Evolutionary conservation across 768 basidiomycete species (phyloP), one percentile per base, ranked within the genome.

Genomic region (Lentinula detonsa): DNA sequence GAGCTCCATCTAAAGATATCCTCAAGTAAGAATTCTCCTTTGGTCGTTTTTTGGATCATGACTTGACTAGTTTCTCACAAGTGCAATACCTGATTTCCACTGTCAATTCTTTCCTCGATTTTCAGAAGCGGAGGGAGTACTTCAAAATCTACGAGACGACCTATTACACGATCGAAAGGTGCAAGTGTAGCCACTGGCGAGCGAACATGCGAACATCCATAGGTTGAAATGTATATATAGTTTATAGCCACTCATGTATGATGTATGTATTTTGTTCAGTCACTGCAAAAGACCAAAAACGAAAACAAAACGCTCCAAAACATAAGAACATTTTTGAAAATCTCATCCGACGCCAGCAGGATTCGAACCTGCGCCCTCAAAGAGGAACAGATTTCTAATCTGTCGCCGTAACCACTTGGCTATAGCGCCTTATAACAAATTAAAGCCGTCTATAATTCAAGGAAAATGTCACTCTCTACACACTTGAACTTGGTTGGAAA

Each of bases 391-490:
- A 51, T 35, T 60, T 61, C 62, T 53, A 61, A 61, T 86, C 83
- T 83, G 83, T 85, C 85, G 84, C 84, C 80, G 81, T 86, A 86
- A 86, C 84, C 84, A 85, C 84, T 86, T 85, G 82, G 84, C 84
- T 51, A 51, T 51, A 51, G 50, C 34, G 34, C 50, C 34, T 28
- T 28, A n/a, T n/a, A n/a, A n/a, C n/a, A n/a, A n/a, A n/a, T n/a
- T n/a, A n/a, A n/a, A n/a, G n/a, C n/a, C n/a, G n/a, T n/a, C n/a
- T n/a, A n/a, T n/a, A n/a, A n/a, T n/a, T n/a, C n/a, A n/a, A n/a
- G n/a, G n/a, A n/a, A n/a, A n/a, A n/a, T n/a, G n/a, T n/a, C 28
- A 2, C 28, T 3, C 28, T 28, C 28, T 28, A 28, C 28, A 28
- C 28, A n/a, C n/a, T n/a, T n/a, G n/a, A n/a, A n/a, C n/a, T n/a